Conservation (phyloP, 225 moss, liverwort and hornwort genomes). For the Neckera pumila region DNA sequence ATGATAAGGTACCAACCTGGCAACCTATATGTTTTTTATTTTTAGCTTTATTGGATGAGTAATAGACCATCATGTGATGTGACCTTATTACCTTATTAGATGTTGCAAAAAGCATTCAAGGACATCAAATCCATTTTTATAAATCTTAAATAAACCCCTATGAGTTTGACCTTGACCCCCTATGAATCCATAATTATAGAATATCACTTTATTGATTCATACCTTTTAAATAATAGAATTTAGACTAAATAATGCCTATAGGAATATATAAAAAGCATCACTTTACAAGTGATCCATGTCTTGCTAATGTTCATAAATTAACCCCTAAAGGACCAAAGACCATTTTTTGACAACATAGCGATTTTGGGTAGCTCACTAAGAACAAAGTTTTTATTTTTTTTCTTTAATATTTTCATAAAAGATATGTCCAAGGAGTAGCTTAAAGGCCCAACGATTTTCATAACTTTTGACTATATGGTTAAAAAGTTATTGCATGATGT, state of each 20-base stretch:
- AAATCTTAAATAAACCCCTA: background rate
- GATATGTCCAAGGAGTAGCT: too few species aligned
- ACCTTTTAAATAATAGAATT: background rate
- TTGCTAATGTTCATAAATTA: background rate
- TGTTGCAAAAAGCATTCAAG: background rate
- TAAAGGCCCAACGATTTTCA: too few species aligned
- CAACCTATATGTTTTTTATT: background rate
- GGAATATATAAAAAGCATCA: too few species aligned
- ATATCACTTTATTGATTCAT: background rate
- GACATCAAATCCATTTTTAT: background rate
- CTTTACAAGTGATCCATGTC: background rate
- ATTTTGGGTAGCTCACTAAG: too few species aligned
- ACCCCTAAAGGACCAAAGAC: too few species aligned
- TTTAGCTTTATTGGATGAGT: background rate
- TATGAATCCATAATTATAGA: accelerated
- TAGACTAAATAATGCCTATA: background rate
- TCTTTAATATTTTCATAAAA: too few species aligned
- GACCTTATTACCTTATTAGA: background rate
- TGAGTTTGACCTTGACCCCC: too few species aligned
- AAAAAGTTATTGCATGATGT: too few species aligned
- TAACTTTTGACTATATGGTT: too few species aligned
- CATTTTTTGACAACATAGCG: too few species aligned
- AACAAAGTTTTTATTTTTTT: too few species aligned
- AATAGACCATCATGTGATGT: too few species aligned
- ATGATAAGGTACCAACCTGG: background rate